These are phyloP conservation scores for Apostasia shenzhenica DNA, from an alignment of 106 monocot species.

Conservation along the genomic window DNA sequence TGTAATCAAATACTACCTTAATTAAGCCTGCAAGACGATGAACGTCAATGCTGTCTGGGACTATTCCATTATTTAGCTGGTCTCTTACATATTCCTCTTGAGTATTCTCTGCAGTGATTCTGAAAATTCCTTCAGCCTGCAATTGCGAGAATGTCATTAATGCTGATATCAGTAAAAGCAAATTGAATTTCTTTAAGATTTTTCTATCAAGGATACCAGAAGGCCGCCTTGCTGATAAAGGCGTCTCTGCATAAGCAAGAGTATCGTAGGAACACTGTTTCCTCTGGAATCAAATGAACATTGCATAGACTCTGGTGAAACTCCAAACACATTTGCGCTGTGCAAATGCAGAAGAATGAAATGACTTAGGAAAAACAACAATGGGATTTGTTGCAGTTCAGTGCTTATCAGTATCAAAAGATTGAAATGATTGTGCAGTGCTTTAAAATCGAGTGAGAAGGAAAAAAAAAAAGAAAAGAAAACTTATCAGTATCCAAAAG, in stretches of 20 bases:
- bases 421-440: too few relatives aligned
- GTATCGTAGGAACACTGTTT: conserved; percentile 54
- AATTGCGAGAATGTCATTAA: conserved; percentile 5
- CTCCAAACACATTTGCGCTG: conserved; percentile 53
- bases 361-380: neutral
- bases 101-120: conserved; percentile 46
- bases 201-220: conserved; percentile 12
- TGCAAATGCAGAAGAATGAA: neutral
- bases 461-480: too few relatives aligned
- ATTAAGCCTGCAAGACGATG: conserved; percentile 55
- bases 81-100: conserved; percentile 60
- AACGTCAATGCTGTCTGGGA: conserved; percentile 56
- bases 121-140: conserved; percentile 63
- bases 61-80: conserved; percentile 47
- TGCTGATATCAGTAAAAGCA: neutral
- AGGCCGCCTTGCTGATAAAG: conserved; percentile 53
- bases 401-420: too few relatives aligned
- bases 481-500: too few relatives aligned
- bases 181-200: neutral
- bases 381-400: too few relatives aligned
- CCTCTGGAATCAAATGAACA: conserved; percentile 51
- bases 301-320: conserved; percentile 57
- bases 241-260: conserved; percentile 44
- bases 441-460: too few relatives aligned
- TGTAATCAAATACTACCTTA: conserved; percentile 21